These are phyloP conservation scores for Trichoderma citrinoviride DNA, from an alignment of 2,329 filamentous ascomycete species.

Conservation along the genomic window DNA sequence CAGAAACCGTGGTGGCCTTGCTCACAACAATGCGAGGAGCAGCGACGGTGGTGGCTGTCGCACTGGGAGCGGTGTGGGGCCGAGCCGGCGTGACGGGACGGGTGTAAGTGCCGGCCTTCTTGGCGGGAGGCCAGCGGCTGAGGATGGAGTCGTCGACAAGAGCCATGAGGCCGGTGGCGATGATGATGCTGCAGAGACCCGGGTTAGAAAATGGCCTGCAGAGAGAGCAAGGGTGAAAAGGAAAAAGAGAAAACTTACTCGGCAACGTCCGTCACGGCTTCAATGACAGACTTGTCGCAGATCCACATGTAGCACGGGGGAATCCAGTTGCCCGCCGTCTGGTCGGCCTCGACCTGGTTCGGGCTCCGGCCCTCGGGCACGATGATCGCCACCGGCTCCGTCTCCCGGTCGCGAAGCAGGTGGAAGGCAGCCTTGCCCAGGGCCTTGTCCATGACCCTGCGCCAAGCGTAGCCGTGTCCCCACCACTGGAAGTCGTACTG, in stretches of 20 bases:
- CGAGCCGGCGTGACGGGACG: conserved; percentile 16
- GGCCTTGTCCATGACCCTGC: conserved; percentile 69
- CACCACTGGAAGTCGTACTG: conserved; percentile 93
- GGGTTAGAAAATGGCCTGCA: neutral
- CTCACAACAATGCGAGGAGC: neutral
- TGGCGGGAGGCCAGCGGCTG: conserved; percentile 60
- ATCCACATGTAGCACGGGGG: conserved; percentile 91
- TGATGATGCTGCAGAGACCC: conserved; percentile 63
- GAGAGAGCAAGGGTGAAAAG: neutral
- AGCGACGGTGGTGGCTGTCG: neutral
- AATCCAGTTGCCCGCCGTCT: conserved; percentile 80
- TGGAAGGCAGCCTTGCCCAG: conserved; percentile 72
- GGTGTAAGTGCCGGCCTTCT: conserved; percentile 35
- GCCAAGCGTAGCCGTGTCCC: conserved; percentile 84
- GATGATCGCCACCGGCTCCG: conserved; percentile 72
- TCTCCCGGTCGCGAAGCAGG: conserved; percentile 65
- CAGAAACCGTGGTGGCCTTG: neutral
- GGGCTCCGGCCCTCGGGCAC: conserved; percentile 74
- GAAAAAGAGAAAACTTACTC: conserved; percentile 62
- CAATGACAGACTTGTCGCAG: conserved; percentile 67
- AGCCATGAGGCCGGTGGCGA: conserved; percentile 84
- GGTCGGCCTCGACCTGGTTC: conserved; percentile 68
- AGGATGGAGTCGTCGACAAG: conserved; percentile 92
- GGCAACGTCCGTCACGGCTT: conserved; percentile 72
- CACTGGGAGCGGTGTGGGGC: conserved; percentile 10